Conservation (phyloP, 2,329 filamentous ascomycete genomes). For the Xylariaceae sp. region DNA sequence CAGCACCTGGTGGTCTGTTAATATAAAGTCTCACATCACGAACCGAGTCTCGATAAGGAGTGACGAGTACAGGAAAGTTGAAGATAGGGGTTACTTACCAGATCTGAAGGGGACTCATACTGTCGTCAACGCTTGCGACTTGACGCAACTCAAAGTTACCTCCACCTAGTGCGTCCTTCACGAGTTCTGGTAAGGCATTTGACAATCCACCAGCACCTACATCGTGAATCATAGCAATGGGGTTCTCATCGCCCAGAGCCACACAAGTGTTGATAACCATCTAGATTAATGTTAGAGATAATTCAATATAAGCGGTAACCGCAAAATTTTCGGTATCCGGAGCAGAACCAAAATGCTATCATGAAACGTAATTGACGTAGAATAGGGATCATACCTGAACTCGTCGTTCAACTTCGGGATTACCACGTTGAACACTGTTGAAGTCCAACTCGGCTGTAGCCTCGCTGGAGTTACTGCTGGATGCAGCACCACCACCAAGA, state of each 20-base stretch:
- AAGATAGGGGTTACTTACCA: constrained; percentile 46
- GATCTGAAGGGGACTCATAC: constrained; percentile 93
- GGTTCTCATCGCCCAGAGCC: constrained; percentile 75
- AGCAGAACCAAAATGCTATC: no score
- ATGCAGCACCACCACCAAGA: constrained; percentile 90
- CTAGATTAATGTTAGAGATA: constrained; percentile 17
- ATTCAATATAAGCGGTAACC: background rate
- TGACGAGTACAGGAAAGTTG: background rate
- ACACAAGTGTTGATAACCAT: constrained; percentile 97
- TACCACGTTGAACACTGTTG: constrained; percentile 92
- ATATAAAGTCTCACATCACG: background rate
- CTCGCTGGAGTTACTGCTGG: constrained; percentile 82
- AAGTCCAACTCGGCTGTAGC: constrained; percentile 91
- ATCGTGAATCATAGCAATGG: constrained; percentile 95
- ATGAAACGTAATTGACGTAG: background rate
- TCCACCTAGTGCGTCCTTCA: constrained; percentile 74
- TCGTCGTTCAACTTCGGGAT: constrained; percentile 90
- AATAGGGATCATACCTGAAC: constrained; percentile 54
- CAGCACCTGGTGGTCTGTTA: constrained; percentile 48
- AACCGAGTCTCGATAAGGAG: background rate
- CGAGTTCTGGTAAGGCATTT: constrained; percentile 67
- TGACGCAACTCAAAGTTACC: constrained; percentile 93
- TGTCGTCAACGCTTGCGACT: constrained; percentile 80
- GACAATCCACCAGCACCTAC: constrained; percentile 89
- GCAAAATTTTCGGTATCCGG: no score